phyloP scores from a whole-genome alignment of 2,329 filamentous ascomycete species.

The Pseudopyrenochaeta lycopersici region DNA sequence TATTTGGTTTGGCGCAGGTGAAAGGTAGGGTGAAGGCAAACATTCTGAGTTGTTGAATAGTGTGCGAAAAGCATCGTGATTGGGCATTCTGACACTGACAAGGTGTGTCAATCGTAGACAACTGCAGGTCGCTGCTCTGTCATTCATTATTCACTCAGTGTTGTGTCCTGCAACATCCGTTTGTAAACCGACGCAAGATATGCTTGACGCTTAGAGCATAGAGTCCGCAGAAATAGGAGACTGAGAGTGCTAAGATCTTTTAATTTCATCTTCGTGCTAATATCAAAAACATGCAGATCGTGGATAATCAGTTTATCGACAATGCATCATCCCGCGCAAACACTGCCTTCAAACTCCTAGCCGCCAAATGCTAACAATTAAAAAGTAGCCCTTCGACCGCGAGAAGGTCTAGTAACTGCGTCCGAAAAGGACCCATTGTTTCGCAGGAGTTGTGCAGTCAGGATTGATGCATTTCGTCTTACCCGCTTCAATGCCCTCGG shows the following conservation, averaged over 20 bases:
- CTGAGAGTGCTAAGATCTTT: conserved; percentile 11
- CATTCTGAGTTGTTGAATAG: too few species aligned
- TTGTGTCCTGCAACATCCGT: too few species aligned
- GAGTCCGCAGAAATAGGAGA: background rate
- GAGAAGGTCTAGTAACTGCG: conserved; percentile 51
- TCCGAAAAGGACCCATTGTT: conserved; percentile 94
- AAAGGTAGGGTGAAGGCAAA: too few species aligned
- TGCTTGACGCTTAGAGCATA: too few species aligned
- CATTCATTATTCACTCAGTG: too few species aligned
- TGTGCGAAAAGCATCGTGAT: too few species aligned
- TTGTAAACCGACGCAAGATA: too few species aligned
- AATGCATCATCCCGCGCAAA: conserved; percentile 15
- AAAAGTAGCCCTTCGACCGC: background rate
- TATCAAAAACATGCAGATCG: conserved; percentile 10
- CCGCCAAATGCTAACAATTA: conserved; percentile 28
- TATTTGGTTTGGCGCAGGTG: too few species aligned
- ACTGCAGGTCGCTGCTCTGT: too few species aligned
- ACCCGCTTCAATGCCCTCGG: conserved; percentile 77
- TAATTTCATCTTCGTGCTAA: conserved; percentile 1
- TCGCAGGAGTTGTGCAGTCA: conserved; percentile 77
- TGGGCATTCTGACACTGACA: too few species aligned
- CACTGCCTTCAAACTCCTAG: conserved; percentile 27
- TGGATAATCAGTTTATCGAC: conserved; percentile 9
- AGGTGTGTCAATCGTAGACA: too few species aligned
- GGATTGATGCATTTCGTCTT: conserved; percentile 94